Evolutionary conservation across 495 filamentous ascomycete genomes (phyloP), one percentile per base, ranked within the genome.

Genomic region (Aspergillus ostianus): DNA sequence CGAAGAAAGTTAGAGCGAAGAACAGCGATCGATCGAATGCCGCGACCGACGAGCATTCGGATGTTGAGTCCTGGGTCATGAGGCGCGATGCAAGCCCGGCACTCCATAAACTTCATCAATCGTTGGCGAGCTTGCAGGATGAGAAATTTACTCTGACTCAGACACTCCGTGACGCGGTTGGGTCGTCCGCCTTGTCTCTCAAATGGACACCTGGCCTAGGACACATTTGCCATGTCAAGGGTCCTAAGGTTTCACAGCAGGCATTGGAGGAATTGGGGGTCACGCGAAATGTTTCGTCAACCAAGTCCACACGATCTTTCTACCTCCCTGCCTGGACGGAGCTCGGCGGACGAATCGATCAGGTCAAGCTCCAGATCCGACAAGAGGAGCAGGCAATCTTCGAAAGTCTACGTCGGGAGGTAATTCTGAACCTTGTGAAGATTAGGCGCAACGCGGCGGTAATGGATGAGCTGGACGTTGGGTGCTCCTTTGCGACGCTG

Each of bases 391-490:
- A 89, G 61, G 80, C 81, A 3, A 83, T 97, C 21, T 90, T 95
- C 57, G 75, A 80, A 51, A 65, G 78, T 30, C 73, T 97, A 3
- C 89, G 93, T 7, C 81, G 81, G n/a, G 78, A 83, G 44, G 93
- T 97, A 1, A 85, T 96, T 2, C 67, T 81, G 13, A 90, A 90
- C 62, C 80, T 98, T 8, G 83, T 93, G 29, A 90, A 87, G 60
- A 85, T 98, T 17, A 87, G 94, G 0, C 88, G 87, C 55, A 97
- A 96, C 70, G 93, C 93, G 4, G 79, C 83, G 4, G 91, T 96
- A 0, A 84, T 98, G 20, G 95, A 97, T 68, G 90, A 96, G 71
- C 81, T 98, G 5, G 94, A 98, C 71, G 87, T 98, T 26, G 85
- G 87, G 2, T 89, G 89, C 60, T 90, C 90, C 0, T 94, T 94